Evolutionary conservation across 371 early-diverging fungal genomes (phyloP).

Genomic region (Mortierella sp.): DNA sequence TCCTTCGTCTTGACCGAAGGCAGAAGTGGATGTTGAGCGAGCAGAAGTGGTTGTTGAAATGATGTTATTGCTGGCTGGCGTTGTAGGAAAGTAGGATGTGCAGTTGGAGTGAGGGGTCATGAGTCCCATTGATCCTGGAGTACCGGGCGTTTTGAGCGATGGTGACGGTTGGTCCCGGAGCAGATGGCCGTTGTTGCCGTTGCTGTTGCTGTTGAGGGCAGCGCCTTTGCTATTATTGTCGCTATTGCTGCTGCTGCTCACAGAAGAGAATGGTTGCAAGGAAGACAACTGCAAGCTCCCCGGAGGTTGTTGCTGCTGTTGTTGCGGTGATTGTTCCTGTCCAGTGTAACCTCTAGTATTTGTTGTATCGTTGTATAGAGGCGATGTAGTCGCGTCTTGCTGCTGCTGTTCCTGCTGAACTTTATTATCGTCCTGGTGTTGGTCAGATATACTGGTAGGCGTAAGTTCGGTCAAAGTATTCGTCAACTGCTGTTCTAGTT

Average conservation of each 20-base stretch:
- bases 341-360: not conserved
- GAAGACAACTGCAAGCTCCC: not conserved
- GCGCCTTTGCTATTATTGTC: not conserved
- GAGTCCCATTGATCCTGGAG: conserved; percentile 21
- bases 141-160: conserved; percentile 21
- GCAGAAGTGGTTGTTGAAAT: conserved; percentile 12
- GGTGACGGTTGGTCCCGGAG: conserved; percentile 7
- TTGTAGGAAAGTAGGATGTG: conserved; percentile 41
- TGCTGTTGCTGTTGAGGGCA: not conserved
- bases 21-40: conserved; percentile 1
- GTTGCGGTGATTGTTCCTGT: not conserved
- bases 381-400: not conserved
- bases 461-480: not conserved
- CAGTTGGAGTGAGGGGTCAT: conserved; percentile 23
- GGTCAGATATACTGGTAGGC: conserved; percentile 7
- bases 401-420: not conserved
- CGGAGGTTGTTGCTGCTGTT: not conserved
- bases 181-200: not conserved
- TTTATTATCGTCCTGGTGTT: not conserved
- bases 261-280: not conserved
- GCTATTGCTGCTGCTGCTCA: not conserved
- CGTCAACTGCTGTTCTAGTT: not conserved
- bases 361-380: not conserved
- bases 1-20: not conserved
- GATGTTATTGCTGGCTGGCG: conserved; percentile 28